These are phyloP conservation scores for Fraxinus dipetala DNA, from an alignment of 305 asterid species.

Conservation along the genomic window DNA sequence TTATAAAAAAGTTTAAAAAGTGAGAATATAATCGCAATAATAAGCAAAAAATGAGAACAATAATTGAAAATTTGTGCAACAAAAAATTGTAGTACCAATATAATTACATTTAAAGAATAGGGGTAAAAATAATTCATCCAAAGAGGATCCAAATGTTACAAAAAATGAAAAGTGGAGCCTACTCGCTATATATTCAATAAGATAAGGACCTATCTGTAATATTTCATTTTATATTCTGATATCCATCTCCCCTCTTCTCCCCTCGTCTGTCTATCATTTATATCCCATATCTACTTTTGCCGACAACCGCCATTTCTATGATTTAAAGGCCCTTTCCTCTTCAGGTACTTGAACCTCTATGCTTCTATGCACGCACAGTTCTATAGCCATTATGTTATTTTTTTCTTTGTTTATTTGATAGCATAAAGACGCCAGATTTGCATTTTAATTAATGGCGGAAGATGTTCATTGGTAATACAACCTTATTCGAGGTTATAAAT, in stretches of 20 bases:
- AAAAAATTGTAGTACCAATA: not conserved
- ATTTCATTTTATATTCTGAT: not conserved
- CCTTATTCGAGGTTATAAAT: conserved; percentile 20
- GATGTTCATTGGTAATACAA: not conserved
- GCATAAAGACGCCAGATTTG: conserved; percentile 1
- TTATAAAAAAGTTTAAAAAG: no score
- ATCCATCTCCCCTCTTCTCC: not conserved
- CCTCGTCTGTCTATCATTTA: not conserved
- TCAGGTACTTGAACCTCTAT: conserved; percentile 28
- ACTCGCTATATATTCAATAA: not conserved
- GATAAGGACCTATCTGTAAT: not conserved
- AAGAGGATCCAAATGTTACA: not conserved
- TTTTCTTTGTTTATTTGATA: conserved; percentile 15
- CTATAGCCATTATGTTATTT: conserved; percentile 23
- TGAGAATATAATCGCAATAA: not conserved
- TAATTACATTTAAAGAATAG: not conserved
- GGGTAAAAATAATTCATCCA: not conserved
- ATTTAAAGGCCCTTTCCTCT: conserved; percentile 32
- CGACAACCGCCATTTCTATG: conserved; percentile 42
- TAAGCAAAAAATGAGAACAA: not conserved
- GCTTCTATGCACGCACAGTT: conserved; percentile 1
- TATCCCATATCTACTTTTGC: conserved; percentile 25
- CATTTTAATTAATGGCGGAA: conserved; percentile 25
- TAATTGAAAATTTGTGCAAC: not conserved
- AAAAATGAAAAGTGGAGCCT: not conserved